Percentiles rank a stretch among this genome's conserved stretches.
These are phyloP conservation scores for Picea engelmannii DNA, from an alignment of 83 land plant genomes.

Conservation along the genomic window DNA sequence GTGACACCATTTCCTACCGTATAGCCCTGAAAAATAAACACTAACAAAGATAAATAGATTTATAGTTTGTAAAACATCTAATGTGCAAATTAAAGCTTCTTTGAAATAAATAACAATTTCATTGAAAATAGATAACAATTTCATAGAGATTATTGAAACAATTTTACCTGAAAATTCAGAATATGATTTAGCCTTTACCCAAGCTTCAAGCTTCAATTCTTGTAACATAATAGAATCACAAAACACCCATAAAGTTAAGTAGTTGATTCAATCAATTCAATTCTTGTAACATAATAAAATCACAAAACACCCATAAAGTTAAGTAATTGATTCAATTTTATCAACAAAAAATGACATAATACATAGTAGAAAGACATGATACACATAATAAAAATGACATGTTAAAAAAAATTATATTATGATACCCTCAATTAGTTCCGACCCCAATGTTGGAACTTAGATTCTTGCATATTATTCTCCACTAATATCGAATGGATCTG, in stretches of 20 bases:
- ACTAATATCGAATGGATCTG: slow-evolving; percentile 28
- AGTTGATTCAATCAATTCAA: slow-evolving; percentile 24
- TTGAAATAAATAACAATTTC: not conserved
- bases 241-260: not conserved
- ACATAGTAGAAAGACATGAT: too few relatives aligned
- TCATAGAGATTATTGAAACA: not conserved
- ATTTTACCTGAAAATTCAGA: slow-evolving; percentile 72
- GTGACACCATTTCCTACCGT: slow-evolving; percentile 90
- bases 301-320: not conserved
- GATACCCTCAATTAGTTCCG: slow-evolving; percentile 71
- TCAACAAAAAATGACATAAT: not conserved
- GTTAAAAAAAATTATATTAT: not conserved
- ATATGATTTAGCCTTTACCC: slow-evolving; percentile 39
- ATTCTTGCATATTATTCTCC: too few relatives aligned
- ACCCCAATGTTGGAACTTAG: slow-evolving; percentile 69
- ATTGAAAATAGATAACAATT: not conserved
- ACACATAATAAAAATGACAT: not conserved
- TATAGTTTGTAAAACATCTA: not conserved
- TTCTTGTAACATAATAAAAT: slow-evolving; percentile 43
- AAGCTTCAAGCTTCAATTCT: slow-evolving; percentile 76
- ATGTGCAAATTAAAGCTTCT: not conserved
- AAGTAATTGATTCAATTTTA: not conserved
- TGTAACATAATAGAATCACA: slow-evolving; percentile 20
- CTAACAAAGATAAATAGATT: not conserved
- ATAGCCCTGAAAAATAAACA: slow-evolving; percentile 65